Percentiles rank a stretch among this genome's conserved stretches.
phyloP scores from a whole-genome alignment of 345 rosid genomes.

The Boechera divaricarpa region DNA sequence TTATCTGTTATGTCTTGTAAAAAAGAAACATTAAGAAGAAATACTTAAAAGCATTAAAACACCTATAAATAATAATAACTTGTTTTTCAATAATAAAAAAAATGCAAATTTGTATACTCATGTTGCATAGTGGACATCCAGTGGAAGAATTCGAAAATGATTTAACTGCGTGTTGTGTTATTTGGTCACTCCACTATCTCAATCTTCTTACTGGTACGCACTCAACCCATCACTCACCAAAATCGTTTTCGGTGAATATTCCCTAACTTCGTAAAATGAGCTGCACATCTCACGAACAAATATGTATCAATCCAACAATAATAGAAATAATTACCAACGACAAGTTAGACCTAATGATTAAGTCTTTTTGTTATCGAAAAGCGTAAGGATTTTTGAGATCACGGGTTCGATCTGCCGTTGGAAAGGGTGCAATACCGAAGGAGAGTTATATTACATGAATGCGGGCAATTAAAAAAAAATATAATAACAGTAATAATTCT shows the following conservation, averaged over 20 bases:
- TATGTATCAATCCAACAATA: slow-evolving; percentile 11
- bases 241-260: background rate
- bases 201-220: slow-evolving; percentile 26
- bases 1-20: no score
- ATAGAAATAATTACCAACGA: background rate
- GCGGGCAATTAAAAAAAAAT: no score
- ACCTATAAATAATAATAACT: background rate
- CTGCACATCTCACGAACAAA: background rate
- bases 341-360: no score
- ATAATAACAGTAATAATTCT: background rate
- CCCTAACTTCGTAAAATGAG: background rate
- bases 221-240: slow-evolving; percentile 15
- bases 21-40: no score
- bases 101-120: background rate
- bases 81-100: no score
- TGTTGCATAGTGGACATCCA: slow-evolving; percentile 4
- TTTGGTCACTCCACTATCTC: slow-evolving; percentile 23
- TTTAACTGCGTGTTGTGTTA: slow-evolving; percentile 4
- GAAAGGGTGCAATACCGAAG: no score
- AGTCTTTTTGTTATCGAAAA: no score
- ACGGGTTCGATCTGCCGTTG: no score
- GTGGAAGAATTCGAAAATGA: slow-evolving; percentile 19
- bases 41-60: no score
- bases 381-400: accelerated
- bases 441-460: no score